These are phyloP conservation scores for Blepharisma japonicum DNA, from an alignment of 73 alveolate genomes.

Conservation along the genomic window DNA sequence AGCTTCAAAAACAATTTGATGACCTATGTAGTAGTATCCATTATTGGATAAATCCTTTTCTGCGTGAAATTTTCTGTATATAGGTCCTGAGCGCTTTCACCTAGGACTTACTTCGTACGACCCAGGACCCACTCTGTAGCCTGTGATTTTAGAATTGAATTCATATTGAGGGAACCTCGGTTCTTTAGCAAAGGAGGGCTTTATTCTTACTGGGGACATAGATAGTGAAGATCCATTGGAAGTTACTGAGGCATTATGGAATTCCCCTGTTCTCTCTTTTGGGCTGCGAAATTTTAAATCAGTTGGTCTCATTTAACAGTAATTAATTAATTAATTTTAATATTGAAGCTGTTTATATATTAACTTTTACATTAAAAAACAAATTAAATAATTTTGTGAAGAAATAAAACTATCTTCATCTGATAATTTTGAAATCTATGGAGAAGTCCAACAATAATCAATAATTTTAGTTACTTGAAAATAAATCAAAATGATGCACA, in stretches of 20 bases:
- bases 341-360: too few relatives aligned
- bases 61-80: not conserved
- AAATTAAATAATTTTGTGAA: too few relatives aligned
- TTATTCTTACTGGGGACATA: not conserved
- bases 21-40: constrained; percentile 10
- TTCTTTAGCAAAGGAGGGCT: not conserved
- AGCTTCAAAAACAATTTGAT: constrained; percentile 1
- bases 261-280: constrained; percentile 53
- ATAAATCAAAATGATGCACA: too few relatives aligned
- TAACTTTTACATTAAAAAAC: too few relatives aligned
- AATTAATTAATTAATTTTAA: not conserved
- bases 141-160: constrained; percentile 19
- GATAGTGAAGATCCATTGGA: constrained; percentile 19
- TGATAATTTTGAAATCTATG: too few relatives aligned
- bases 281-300: constrained; percentile 53
- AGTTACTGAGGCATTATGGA: constrained; percentile 36
- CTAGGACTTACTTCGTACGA: not conserved
- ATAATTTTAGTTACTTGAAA: too few relatives aligned
- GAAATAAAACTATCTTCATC: too few relatives aligned
- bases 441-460: too few relatives aligned
- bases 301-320: constrained; percentile 55
- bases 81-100: not conserved
- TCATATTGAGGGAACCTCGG: constrained; percentile 19
- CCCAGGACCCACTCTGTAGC: constrained; percentile 30
- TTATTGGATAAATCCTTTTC: constrained; percentile 16